Conservation (phyloP, 2,329 filamentous ascomycete species). For the Sarocladiaceae sp. region DNA sequence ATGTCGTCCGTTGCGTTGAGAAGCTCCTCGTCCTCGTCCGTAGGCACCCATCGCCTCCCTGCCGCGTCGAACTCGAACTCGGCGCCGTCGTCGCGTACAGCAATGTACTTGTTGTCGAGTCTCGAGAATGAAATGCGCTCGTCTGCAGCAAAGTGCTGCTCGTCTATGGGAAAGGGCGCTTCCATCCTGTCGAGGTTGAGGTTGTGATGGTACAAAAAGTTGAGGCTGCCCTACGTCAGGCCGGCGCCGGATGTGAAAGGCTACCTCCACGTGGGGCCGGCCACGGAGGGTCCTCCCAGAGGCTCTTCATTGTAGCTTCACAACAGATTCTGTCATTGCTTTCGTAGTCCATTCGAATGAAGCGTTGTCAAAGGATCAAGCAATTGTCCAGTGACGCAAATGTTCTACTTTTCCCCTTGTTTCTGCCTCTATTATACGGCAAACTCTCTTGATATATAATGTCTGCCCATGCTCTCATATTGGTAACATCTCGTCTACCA, state of each 20-base stretch:
- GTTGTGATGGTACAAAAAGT: constrained; percentile 1
- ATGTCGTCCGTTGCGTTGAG: constrained; percentile 10
- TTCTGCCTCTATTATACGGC: too few relatives aligned
- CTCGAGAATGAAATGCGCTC: constrained; percentile 83
- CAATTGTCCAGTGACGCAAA: too few relatives aligned
- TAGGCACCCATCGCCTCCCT: constrained; percentile 68
- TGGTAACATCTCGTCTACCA: too few relatives aligned
- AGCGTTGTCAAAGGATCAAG: too few relatives aligned
- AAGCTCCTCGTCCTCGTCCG: constrained; percentile 33
- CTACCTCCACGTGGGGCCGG: constrained; percentile 2
- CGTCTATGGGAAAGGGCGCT: constrained; percentile 48
- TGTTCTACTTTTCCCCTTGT: too few relatives aligned
- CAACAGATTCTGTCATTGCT: too few relatives aligned
- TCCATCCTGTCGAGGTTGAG: constrained; percentile 20
- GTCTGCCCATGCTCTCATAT: too few relatives aligned
- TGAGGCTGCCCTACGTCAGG: neutral
- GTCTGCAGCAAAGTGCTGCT: constrained; percentile 66
- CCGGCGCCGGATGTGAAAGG: neutral
- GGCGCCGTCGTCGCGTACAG: constrained; percentile 76
- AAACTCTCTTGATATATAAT: too few relatives aligned
- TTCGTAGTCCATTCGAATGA: too few relatives aligned
- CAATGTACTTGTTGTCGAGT: constrained; percentile 72
- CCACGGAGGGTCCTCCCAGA: too few relatives aligned
- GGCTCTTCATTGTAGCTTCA: too few relatives aligned
- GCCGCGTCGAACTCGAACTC: constrained; percentile 77